These are phyloP conservation scores for Pleurotus tuoliensis DNA, from an alignment of 768 basidiomycete species.

Conservation along the genomic window DNA sequence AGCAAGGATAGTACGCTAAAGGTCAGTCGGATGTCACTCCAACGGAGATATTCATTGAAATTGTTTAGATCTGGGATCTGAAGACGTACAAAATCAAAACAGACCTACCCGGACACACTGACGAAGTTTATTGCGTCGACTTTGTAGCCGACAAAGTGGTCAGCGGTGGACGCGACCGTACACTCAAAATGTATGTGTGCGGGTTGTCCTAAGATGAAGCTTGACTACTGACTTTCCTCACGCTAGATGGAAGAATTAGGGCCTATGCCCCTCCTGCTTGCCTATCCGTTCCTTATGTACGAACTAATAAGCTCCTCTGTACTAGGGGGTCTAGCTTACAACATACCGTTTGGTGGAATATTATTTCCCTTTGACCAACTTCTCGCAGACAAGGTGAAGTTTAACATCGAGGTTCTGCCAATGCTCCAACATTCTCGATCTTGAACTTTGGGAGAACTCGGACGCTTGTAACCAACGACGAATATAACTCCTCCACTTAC, in stretches of 20 bases:
- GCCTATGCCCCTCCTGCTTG: too few species aligned
- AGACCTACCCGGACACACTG: conserved; percentile 93
- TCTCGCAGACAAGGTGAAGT: too few species aligned
- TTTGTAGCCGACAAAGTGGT: conserved; percentile 99
- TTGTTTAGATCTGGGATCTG: conserved; percentile 84
- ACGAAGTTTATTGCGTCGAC: conserved; percentile 98
- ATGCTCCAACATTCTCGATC: too few species aligned
- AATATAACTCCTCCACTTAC: too few species aligned
- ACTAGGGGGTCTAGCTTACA: too few species aligned
- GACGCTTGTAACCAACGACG: too few species aligned
- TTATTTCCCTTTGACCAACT: too few species aligned
- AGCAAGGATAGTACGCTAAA: conserved; percentile 97
- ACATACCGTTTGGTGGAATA: too few species aligned
- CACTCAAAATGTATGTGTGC: conserved; percentile 82
- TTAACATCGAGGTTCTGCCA: too few species aligned
- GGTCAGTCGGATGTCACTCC: conserved; percentile 38
- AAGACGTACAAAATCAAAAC: conserved; percentile 94
- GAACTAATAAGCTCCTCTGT: too few species aligned
- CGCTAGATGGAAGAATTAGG: conserved; percentile 20
- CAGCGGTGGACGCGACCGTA: conserved; percentile 90
- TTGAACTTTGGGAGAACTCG: too few species aligned
- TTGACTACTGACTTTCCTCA: not conserved
- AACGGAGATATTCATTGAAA: not conserved
- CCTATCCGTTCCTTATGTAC: too few species aligned
- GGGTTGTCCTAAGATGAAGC: not conserved